Evolutionary conservation across 495 filamentous ascomycete genomes (phyloP), one percentile per base, ranked within the genome.

Genomic region (Letharia lupina): DNA sequence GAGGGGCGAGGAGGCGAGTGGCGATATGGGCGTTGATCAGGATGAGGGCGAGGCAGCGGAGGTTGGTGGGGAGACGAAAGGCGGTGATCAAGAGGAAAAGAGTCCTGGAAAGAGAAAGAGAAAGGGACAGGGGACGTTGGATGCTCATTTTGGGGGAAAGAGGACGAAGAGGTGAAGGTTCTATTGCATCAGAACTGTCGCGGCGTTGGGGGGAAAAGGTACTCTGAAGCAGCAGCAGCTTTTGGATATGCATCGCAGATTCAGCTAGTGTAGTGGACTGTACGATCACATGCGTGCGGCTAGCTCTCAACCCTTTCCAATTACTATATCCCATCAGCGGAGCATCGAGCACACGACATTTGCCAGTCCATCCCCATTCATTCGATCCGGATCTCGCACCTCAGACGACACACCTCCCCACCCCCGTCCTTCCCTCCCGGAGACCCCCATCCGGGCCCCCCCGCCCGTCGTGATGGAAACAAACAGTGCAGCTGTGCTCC

Each of bases 41-140:
- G 69, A 67, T 45, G 69, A 74, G 31, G 62, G 65, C 12, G 77
- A 79, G 65, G 76, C 76, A 47, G 64, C 65, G 62, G 73, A 66
- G 66, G 23, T 61, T 37, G 64, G 66, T 37, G 74, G 64, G 12
- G 66, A 71, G 64, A 67, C 44, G 9, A 67, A 62, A 37, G 63
- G 63, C 16, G 65, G 62, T 2, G 68, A 70, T 66, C 23, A 48
- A 7, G 50, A 61, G 20, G 62, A 50, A 41, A 60, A 60, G 52
- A 67, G 62, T 9, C 59, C 63, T 18, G 47, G 50, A 20, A 41
- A 62, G 65, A 70, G 57, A 63, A 70, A 68, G 65, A 63, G 62
- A 23, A 69, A 70, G 42, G 73, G 74, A 54, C 74, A 78, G 68
- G 75, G 74, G n/a, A 79, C 79, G 8, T 72, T 81, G 67, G 79